These are phyloP conservation scores for Vigna mungo DNA, from an alignment of 306 rosid species.

Conservation along the genomic window DNA sequence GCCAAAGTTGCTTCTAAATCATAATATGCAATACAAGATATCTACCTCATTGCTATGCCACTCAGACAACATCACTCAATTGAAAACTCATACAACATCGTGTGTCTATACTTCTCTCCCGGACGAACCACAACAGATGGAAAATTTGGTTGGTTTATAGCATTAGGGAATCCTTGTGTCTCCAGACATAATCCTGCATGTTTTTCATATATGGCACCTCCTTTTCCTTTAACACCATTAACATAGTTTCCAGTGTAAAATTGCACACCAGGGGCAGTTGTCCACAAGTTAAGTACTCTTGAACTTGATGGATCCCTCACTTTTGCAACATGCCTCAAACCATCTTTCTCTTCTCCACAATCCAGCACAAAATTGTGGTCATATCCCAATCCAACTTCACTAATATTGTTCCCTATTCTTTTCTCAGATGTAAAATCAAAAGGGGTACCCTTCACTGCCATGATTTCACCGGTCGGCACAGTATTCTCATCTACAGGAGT, in stretches of 20 bases:
- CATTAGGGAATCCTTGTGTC: constrained; percentile 96
- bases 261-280: constrained; percentile 85
- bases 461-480: constrained; percentile 81
- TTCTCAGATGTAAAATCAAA: constrained; percentile 80
- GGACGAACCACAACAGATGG: constrained; percentile 82
- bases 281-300: constrained; percentile 89
- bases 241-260: constrained; percentile 94
- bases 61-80: constrained; percentile 51
- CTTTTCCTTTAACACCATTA: constrained; percentile 69
- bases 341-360: constrained; percentile 69
- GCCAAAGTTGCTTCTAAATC: constrained; percentile 20
- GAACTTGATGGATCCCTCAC: constrained; percentile 84
- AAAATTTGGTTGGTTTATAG: constrained; percentile 74
- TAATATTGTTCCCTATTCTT: constrained; percentile 72
- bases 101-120: constrained; percentile 80
- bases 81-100: constrained; percentile 90
- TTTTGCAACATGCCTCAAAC: constrained; percentile 81
- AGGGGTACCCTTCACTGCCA: constrained; percentile 77
- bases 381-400: constrained; percentile 80
- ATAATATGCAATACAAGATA: constrained; percentile 23
- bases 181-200: constrained; percentile 89
- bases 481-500: constrained; percentile 80
- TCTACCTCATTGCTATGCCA: constrained; percentile 36
- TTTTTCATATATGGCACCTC: constrained; percentile 75
- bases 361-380: constrained; percentile 92